A percentile compares a stretch with the other conserved stretches of the same genome.
Conservation (phyloP, 192 early-diverging fungal species). For the Geranomyces michiganensis region DNA sequence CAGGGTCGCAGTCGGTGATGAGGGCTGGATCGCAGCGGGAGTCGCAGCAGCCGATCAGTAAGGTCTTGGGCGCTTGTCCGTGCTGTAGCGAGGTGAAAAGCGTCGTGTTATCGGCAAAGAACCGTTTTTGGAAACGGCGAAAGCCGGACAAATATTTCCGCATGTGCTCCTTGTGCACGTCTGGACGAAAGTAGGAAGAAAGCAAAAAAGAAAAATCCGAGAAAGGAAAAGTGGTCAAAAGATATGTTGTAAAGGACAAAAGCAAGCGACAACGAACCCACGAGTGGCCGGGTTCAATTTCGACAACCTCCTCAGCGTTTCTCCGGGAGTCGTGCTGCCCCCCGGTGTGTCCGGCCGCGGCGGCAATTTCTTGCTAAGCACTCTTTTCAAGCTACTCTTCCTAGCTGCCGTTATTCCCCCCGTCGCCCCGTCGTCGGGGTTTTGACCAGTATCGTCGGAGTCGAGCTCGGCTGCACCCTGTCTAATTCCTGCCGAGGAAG, state of each 20-base stretch:
- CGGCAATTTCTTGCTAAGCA: not conserved
- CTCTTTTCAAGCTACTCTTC: not conserved
- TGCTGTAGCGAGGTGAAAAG: constrained; percentile 41
- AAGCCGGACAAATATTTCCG: constrained; percentile 41
- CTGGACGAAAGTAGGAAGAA: not conserved
- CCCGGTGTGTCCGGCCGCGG: not conserved
- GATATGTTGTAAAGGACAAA: not conserved
- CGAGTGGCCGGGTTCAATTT: not conserved
- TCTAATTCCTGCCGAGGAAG: not conserved
- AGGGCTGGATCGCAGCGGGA: constrained; percentile 54
- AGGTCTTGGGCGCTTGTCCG: constrained; percentile 50
- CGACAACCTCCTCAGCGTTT: constrained; percentile 7
- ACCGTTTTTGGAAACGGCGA: constrained; percentile 46
- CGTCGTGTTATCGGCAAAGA: constrained; percentile 42
- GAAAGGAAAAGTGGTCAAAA: no score
- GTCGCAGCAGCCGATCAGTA: constrained; percentile 54
- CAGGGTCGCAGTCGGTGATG: constrained; percentile 57
- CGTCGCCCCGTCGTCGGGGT: not conserved
- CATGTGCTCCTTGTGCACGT: constrained; percentile 32
- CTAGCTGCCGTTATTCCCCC: not conserved
- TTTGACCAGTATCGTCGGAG: not conserved
- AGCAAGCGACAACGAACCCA: not conserved
- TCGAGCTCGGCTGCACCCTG: no score
- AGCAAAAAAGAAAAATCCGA: not conserved
- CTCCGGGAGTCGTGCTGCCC: not conserved